These are phyloP conservation scores for Lupinus albus DNA, from an alignment of 306 rosid species.

Conservation along the genomic window DNA sequence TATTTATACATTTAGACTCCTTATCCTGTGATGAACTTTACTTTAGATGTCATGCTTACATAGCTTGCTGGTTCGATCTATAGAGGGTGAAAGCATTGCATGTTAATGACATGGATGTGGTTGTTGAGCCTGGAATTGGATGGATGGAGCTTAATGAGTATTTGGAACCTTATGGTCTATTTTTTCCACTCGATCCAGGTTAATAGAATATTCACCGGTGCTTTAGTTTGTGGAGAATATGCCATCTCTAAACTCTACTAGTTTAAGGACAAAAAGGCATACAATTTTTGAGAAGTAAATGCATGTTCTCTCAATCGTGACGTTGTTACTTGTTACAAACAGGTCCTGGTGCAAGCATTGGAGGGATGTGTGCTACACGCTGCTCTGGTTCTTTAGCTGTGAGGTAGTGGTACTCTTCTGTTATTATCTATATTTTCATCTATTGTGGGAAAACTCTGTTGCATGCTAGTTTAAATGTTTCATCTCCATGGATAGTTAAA, in stretches of 20 bases:
- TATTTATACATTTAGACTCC: constrained; percentile 19
- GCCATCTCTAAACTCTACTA: constrained; percentile 25
- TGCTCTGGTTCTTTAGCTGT: constrained; percentile 98
- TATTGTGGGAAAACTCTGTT: constrained; percentile 15
- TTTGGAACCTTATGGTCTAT: constrained; percentile 89
- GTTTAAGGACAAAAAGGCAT: constrained; percentile 13
- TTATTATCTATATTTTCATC: constrained; percentile 26
- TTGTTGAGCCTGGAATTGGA: constrained; percentile 98
- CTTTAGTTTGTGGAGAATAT: constrained; percentile 19
- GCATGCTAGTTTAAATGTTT: constrained; percentile 30
- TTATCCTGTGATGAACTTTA: constrained; percentile 15
- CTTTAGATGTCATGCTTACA: constrained; percentile 40
- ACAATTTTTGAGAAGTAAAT: constrained; percentile 6
- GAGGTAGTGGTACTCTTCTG: constrained; percentile 56
- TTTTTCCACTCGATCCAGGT: constrained; percentile 99
- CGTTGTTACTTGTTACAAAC: constrained; percentile 43
- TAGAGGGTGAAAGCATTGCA: constrained; percentile 82
- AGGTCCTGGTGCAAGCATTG: constrained; percentile 99
- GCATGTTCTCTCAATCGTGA: constrained; percentile 14
- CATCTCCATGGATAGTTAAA: constrained; percentile 19
- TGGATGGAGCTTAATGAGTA: constrained; percentile 98
- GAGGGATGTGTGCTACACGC: constrained; percentile 99
- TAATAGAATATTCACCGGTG: constrained; percentile 38
- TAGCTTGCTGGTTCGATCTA: constrained; percentile 35
- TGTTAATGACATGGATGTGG: constrained; percentile 89